Conservation (phyloP, 2,329 filamentous ascomycete species). For the Ophiostoma sp. region DNA sequence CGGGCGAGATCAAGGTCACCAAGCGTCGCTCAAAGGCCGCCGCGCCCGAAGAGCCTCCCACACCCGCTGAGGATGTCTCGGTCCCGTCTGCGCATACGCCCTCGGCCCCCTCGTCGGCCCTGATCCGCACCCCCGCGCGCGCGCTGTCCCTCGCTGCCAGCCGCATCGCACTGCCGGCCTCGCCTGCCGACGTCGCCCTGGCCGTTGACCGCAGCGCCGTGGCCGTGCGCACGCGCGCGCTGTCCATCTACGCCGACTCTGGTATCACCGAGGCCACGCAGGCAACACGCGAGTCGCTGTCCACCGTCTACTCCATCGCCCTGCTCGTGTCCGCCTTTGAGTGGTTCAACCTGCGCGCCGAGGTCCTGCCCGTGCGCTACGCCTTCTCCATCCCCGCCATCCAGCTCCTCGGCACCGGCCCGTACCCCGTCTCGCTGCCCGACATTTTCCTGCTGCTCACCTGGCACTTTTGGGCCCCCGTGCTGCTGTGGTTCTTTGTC, state of each 20-base stretch:
- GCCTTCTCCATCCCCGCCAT: slow-evolving; percentile 67
- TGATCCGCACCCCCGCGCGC: slow-evolving; percentile 46
- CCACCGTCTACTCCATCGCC: slow-evolving; percentile 67
- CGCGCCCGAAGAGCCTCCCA: slow-evolving; percentile 25
- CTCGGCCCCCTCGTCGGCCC: slow-evolving; percentile 38
- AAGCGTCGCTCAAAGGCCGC: slow-evolving; percentile 43
- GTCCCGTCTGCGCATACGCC: no score
- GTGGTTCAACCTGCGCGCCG: slow-evolving; percentile 60
- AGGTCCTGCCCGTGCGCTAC: slow-evolving; percentile 66
- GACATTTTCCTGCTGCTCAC: slow-evolving; percentile 77
- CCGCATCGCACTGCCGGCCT: slow-evolving; percentile 70
- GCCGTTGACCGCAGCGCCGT: slow-evolving; percentile 67
- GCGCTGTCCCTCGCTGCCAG: slow-evolving; percentile 47
- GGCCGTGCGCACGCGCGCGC: slow-evolving; percentile 61
- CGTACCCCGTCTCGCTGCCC: slow-evolving; percentile 63
- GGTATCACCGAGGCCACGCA: slow-evolving; percentile 62
- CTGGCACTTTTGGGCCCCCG: slow-evolving; percentile 75
- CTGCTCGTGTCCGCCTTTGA: slow-evolving; percentile 64
- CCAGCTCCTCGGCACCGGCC: slow-evolving; percentile 48
- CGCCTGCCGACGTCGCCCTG: slow-evolving; percentile 70
- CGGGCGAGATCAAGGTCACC: slow-evolving; percentile 40
- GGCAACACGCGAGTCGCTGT: slow-evolving; percentile 62
- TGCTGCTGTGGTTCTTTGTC: slow-evolving; percentile 70
- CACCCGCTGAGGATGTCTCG: background rate
- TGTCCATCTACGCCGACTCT: slow-evolving; percentile 58